Evolutionary conservation across 2,329 filamentous ascomycete species (phyloP), one percentile per base, ranked within the genome.

Genomic region (Colletotrichum abscissum): DNA sequence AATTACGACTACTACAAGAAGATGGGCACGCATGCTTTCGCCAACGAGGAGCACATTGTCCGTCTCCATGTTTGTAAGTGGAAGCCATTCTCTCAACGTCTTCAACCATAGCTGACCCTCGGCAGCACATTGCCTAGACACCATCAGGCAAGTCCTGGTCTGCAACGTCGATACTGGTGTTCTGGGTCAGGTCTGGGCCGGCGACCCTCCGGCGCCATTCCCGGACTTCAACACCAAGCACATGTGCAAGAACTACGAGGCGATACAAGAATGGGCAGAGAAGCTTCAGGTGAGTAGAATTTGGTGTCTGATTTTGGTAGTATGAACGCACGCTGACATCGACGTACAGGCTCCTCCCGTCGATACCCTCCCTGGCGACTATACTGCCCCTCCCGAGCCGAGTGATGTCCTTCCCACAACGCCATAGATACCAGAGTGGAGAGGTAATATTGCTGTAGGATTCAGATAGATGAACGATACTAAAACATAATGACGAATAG

Each of bases 151-250:
- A 77, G 88, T 90, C 19, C 83, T 92, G 16, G 92, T 92, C 88
- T 92, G 90, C 79, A 89, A 87, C 33, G 83, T 88, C 24, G 91
- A 92, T 75, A 87, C 89, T 3, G 90, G 86, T 1, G 85, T 92
- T 0, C 83, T 92, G 0, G 90, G 90, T 14, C 89, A 92, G 76
- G 85, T 92, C 6, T 92, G 90, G 90, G 86, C 86, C 42, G 82
- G 89, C 28, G 78, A 80, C 3, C 76, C 83, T 1, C 84, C 86
- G 0, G 80, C 82, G 56, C 84, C 89, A 0, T 91, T 90, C 75
- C 88, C 90, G 2, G 89, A 92, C 78, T 92, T 92, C 80, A 90
- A 90, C 76, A 91, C 90, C 0, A 82, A 83, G 69, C 91, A 92
- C 78, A 83, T 82, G 60, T 92, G 90, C 79, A 86, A 88, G 42